Percentiles rank a stretch among this genome's conserved stretches.
These are phyloP conservation scores for Turritis glabra DNA, from an alignment of 345 rosid species.

Conservation along the genomic window DNA sequence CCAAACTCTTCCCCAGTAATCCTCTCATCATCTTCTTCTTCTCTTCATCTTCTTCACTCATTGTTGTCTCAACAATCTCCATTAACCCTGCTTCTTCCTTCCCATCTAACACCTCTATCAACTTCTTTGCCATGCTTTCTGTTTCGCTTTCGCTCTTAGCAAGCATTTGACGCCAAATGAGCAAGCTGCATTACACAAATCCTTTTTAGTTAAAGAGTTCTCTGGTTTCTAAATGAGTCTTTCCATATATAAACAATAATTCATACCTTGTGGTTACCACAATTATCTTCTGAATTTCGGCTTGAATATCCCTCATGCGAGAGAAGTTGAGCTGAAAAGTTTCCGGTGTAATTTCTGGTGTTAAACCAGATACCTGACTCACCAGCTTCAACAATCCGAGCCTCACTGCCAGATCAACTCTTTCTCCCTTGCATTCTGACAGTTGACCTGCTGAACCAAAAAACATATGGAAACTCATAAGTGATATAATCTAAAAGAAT, in stretches of 20 bases:
- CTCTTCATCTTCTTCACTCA: slow-evolving; percentile 41
- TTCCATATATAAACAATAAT: neutral
- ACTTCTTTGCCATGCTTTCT: slow-evolving; percentile 52
- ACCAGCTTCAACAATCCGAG: slow-evolving; percentile 81
- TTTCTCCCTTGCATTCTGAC: slow-evolving; percentile 71
- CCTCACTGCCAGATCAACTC: slow-evolving; percentile 66
- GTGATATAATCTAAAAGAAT: neutral
- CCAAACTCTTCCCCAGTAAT: slow-evolving; percentile 73
- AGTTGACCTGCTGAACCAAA: slow-evolving; percentile 44
- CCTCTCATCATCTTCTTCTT: slow-evolving; percentile 65
- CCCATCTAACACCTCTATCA: slow-evolving; percentile 55
- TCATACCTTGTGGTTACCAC: slow-evolving; percentile 69
- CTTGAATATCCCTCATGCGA: slow-evolving; percentile 73
- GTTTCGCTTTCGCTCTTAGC: slow-evolving; percentile 51
- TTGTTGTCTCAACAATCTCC: slow-evolving; percentile 55
- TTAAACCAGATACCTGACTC: slow-evolving; percentile 58
- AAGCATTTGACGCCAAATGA: slow-evolving; percentile 74
- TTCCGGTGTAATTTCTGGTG: slow-evolving; percentile 63
- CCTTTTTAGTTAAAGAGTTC: neutral
- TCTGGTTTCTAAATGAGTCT: neutral
- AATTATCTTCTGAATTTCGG: slow-evolving; percentile 75
- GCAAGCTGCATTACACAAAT: slow-evolving; percentile 54
- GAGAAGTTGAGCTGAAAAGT: slow-evolving; percentile 65
- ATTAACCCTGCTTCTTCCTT: slow-evolving; percentile 54
- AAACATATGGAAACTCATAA: neutral